Conservation (phyloP, 2,329 filamentous ascomycete genomes). For the Knufia petricola region DNA sequence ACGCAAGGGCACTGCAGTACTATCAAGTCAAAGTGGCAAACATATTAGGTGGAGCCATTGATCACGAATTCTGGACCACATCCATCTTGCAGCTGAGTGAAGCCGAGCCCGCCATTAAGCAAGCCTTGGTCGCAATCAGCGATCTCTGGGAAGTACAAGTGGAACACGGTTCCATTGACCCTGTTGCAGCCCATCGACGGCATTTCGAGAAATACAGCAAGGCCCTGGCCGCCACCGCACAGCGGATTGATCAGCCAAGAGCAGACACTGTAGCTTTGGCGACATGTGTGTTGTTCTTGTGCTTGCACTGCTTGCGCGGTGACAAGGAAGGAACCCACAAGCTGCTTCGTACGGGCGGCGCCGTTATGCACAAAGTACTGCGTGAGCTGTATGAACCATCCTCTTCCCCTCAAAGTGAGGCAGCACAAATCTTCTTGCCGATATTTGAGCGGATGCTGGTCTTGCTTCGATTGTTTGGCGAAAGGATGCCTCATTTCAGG, state of each 20-base stretch:
- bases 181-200: neutral
- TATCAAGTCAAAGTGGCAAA: conserved; percentile 1
- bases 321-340: neutral
- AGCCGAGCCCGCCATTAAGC: conserved; percentile 7
- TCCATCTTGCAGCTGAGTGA: conserved; percentile 11
- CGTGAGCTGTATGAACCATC: neutral
- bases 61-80: conserved; percentile 11
- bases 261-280: conserved; percentile 5
- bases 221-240: neutral
- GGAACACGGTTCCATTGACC: neutral
- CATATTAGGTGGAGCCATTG: neutral
- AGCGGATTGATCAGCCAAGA: conserved; percentile 1
- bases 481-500: neutral
- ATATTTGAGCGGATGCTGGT: conserved; percentile 3
- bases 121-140: conserved; percentile 10
- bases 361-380: neutral
- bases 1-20: conserved; percentile 4
- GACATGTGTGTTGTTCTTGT: conserved; percentile 7
- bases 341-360: neutral
- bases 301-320: conserved; percentile 1
- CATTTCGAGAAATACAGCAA: neutral
- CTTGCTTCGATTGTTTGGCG: conserved; percentile 2
- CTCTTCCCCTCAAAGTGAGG: neutral
- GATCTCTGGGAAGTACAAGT: neutral
- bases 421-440: neutral